Conservation (phyloP, 2,329 filamentous ascomycete species). For the Sporothrix humicola region DNA sequence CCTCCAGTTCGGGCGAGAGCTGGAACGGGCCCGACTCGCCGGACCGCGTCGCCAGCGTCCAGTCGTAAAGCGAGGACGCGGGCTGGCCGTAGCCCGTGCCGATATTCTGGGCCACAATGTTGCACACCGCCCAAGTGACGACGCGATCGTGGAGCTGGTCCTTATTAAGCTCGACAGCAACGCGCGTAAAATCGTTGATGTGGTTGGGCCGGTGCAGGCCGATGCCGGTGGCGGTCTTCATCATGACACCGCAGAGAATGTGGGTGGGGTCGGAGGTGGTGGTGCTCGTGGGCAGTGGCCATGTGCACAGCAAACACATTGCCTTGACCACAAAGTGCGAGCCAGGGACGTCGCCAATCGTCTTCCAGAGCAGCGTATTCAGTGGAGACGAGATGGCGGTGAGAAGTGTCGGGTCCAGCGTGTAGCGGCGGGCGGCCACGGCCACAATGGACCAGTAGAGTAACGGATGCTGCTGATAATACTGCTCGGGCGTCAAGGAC, state of each 20-base stretch:
- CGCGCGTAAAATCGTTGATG: constrained; percentile 81
- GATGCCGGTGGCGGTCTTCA: constrained; percentile 84
- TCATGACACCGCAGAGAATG: constrained; percentile 81
- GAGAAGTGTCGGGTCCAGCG: constrained; percentile 66
- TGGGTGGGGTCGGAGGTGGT: constrained; percentile 82
- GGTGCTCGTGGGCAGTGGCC: constrained; percentile 82
- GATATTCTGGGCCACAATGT: constrained; percentile 80
- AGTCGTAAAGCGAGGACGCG: constrained; percentile 77
- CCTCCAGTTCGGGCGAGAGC: constrained; percentile 67
- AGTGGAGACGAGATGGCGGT: constrained; percentile 70
- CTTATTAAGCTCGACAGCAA: constrained; percentile 74
- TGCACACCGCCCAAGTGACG: constrained; percentile 83
- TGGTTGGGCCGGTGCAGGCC: constrained; percentile 81
- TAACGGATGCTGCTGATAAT: constrained; percentile 76
- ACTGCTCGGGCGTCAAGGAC: constrained; percentile 70
- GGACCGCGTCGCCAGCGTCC: constrained; percentile 67
- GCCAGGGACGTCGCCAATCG: constrained; percentile 76
- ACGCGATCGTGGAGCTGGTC: constrained; percentile 81
- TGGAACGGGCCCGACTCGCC: constrained; percentile 65
- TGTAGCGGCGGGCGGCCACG: constrained; percentile 74
- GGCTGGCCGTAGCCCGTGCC: constrained; percentile 86
- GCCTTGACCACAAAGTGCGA: constrained; percentile 83
- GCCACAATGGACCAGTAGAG: constrained; percentile 86
- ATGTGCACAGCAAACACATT: constrained; percentile 77
- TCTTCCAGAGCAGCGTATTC: constrained; percentile 75